These are phyloP conservation scores for Emergomyces orientalis DNA, from an alignment of 2,329 filamentous ascomycete species.

Conservation along the genomic window DNA sequence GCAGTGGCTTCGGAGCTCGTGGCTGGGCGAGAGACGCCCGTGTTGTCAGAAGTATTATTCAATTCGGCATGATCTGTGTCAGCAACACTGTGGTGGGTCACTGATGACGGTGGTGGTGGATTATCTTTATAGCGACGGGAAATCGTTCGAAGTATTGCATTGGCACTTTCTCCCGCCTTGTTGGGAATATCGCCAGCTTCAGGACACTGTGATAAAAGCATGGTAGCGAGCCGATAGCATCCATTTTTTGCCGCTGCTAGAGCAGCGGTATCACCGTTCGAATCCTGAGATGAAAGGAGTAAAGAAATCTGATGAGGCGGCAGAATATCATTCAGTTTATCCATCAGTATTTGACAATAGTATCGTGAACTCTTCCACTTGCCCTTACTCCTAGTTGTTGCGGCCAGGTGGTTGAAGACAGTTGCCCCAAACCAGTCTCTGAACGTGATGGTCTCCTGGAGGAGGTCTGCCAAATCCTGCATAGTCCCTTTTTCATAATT, in stretches of 20 bases:
- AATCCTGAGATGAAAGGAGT: conserved; percentile 72
- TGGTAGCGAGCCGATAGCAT: conserved; percentile 64
- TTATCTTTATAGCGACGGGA: conserved; percentile 60
- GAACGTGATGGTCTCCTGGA: conserved; percentile 70
- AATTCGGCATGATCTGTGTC: conserved; percentile 19
- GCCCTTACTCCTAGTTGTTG: conserved; percentile 73
- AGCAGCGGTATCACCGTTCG: conserved; percentile 83
- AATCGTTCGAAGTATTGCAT: conserved; percentile 65
- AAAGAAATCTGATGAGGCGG: conserved; percentile 67
- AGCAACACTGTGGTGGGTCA: conserved; percentile 33
- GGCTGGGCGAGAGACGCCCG: neutral
- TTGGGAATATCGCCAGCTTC: conserved; percentile 71
- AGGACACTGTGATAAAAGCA: conserved; percentile 66
- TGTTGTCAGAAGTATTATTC: neutral
- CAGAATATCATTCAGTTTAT: conserved; percentile 70
- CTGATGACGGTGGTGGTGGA: conserved; percentile 63
- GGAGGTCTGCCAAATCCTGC: conserved; percentile 69
- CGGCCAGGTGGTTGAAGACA: conserved; percentile 88
- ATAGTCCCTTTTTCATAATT: conserved; percentile 92
- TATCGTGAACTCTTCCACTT: conserved; percentile 86
- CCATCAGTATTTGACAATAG: conserved; percentile 84
- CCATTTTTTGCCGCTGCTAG: conserved; percentile 77
- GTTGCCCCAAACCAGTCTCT: conserved; percentile 75
- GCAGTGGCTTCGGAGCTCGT: conserved; percentile 49
- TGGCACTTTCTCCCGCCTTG: conserved; percentile 68